phyloP scores from a whole-genome alignment of 192 early-diverging fungal species.

The Podila horticola region DNA sequence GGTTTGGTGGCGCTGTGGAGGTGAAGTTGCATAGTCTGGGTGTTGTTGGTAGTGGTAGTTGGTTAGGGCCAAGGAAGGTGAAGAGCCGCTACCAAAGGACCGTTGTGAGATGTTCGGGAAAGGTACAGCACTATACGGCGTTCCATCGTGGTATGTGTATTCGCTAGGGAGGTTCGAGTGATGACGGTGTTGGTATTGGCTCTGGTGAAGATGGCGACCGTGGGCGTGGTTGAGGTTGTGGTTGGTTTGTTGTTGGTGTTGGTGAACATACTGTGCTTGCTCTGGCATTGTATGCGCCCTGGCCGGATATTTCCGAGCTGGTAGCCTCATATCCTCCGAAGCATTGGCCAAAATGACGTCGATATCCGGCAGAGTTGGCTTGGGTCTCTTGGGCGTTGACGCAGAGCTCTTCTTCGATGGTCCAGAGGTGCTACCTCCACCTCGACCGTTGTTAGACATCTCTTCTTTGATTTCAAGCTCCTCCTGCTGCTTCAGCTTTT shows the following conservation, averaged over 20 bases:
- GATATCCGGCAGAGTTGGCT: constrained; percentile 19
- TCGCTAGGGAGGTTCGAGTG: not conserved
- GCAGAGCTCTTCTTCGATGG: not conserved
- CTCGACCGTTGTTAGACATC: not conserved
- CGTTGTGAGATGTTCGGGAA: not conserved
- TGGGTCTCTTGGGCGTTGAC: not conserved
- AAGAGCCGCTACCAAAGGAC: not conserved
- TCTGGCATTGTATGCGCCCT: not conserved
- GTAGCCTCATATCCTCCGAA: constrained; percentile 8
- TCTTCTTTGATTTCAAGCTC: not conserved
- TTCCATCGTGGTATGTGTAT: constrained; percentile 5
- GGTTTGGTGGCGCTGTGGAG: not conserved
- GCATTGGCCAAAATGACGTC: constrained; percentile 29
- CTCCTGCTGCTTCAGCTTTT: not conserved
- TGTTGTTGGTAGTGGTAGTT: not conserved
- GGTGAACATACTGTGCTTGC: not conserved
- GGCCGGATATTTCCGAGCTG: not conserved
- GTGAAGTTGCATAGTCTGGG: not conserved
- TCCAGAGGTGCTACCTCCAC: not conserved
- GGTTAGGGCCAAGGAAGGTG: not conserved
- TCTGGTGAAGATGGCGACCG: not conserved
- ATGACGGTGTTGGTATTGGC: not conserved
- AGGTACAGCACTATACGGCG: not conserved
- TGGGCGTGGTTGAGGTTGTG: not conserved
- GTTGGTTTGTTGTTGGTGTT: not conserved